Evolutionary conservation across 2,329 filamentous ascomycete genomes (phyloP).

Genomic region (Knufia petricola): DNA sequence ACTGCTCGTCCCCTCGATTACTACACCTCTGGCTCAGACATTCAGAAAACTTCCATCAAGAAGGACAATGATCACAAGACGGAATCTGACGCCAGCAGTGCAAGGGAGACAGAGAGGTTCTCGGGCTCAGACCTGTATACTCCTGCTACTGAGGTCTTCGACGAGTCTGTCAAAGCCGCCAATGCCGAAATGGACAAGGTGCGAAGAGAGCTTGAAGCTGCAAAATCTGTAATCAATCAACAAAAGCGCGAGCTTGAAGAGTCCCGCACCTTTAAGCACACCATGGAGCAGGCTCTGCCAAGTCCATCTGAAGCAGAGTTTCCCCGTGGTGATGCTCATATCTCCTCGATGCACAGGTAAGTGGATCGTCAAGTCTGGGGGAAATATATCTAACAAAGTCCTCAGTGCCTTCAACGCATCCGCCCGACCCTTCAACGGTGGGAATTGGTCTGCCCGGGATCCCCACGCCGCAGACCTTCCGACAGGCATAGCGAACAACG

Average conservation of each 20-base stretch:
- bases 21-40: neutral
- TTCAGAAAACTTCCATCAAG: conserved; percentile 40
- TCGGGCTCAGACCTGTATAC: conserved; percentile 31
- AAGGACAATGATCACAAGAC: conserved; percentile 44
- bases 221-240: conserved; percentile 48
- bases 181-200: conserved; percentile 45
- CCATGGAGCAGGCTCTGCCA: conserved; percentile 49
- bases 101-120: conserved; percentile 23
- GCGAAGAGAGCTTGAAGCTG: conserved; percentile 47
- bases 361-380: neutral
- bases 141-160: conserved; percentile 31
- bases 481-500: neutral
- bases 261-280: conserved; percentile 51
- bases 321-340: conserved; percentile 4
- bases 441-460: conserved; percentile 35
- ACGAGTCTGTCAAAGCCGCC: conserved; percentile 25
- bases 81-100: conserved; percentile 14
- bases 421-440: conserved; percentile 33
- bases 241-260: conserved; percentile 54
- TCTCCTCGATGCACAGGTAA: conserved; percentile 3
- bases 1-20: neutral
- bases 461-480: conserved; percentile 34
- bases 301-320: conserved; percentile 46
- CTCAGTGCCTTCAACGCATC: conserved; percentile 46
- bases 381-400: conserved; percentile 25